Percentiles rank a stretch among this genome's conserved stretches.
Evolutionary conservation across 2,329 filamentous ascomycete genomes (phyloP).

Genomic region (Spiromastix sp.): DNA sequence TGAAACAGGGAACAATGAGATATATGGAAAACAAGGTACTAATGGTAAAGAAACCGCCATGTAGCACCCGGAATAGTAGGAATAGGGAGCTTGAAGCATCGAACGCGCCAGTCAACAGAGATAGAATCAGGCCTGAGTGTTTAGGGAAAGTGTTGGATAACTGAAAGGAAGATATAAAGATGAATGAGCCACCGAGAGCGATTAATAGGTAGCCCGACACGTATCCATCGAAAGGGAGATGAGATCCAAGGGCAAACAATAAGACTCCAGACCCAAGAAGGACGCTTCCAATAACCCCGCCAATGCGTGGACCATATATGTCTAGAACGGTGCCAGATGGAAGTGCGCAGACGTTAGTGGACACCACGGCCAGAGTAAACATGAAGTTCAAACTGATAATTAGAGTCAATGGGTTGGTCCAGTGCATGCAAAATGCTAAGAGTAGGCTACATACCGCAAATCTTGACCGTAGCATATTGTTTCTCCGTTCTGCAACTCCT

Average conservation of each 20-base stretch:
- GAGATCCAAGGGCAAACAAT: constrained; percentile 57
- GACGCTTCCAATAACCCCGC: constrained; percentile 59
- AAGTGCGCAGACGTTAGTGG: constrained; percentile 76
- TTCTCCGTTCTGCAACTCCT: constrained; percentile 40
- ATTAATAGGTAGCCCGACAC: constrained; percentile 65
- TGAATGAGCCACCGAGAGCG: constrained; percentile 67
- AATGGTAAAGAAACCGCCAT: constrained; percentile 37
- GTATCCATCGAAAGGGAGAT: constrained; percentile 62
- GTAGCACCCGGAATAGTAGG: constrained; percentile 13
- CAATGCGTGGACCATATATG: constrained; percentile 66
- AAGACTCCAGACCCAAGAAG: constrained; percentile 61
- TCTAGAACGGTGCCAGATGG: constrained; percentile 80
- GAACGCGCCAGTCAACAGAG: constrained; percentile 70
- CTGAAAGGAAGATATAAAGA: constrained; percentile 76
- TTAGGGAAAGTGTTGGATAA: constrained; percentile 74
- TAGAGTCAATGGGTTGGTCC: not conserved
- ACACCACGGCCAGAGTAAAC: constrained; percentile 84
- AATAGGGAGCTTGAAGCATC: constrained; percentile 61
- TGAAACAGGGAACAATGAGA: constrained; percentile 57
- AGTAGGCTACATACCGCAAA: constrained; percentile 30
- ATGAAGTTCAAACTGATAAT: constrained; percentile 65
- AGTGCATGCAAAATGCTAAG: not conserved
- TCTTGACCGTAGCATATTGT: constrained; percentile 50
- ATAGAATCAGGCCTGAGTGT: constrained; percentile 67
- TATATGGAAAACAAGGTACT: constrained; percentile 63